Conservation (phyloP, 352 stramenopile species). For the Globisporangium rhizosaccharum region DNA sequence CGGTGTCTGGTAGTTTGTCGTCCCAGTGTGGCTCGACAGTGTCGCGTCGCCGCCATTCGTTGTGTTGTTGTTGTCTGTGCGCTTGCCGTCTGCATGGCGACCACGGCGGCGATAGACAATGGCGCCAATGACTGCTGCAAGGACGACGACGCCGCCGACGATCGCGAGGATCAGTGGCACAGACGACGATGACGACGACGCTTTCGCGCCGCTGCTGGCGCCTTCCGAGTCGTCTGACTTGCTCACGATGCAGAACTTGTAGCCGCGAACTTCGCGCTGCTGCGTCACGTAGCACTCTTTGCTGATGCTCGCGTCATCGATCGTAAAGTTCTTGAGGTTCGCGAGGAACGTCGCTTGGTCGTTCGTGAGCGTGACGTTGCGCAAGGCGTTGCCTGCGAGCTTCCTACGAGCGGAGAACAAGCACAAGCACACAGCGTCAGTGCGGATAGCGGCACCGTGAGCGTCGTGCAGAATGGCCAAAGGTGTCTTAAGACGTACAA, state of each 20-base stretch:
- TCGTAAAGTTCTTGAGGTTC: neutral
- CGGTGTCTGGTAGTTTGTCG: neutral
- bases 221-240: neutral
- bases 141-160: neutral
- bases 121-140: neutral
- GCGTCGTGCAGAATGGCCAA: too few species aligned
- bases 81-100: neutral
- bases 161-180: neutral
- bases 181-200: neutral
- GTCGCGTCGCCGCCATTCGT: neutral
- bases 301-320: constrained; percentile 1
- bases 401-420: neutral
- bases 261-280: neutral
- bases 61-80: neutral
- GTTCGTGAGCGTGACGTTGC: constrained; percentile 3
- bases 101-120: neutral
- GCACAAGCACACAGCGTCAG: too few species aligned
- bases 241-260: neutral
- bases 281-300: constrained; percentile 1
- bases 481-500: constrained; percentile 2
- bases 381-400: neutral
- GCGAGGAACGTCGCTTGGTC: constrained; percentile 1
- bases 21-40: neutral
- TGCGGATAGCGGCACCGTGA: too few species aligned
- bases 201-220: neutral